A percentile compares a stretch with the other conserved stretches of the same genome.
phyloP scores from a whole-genome alignment of 495 filamentous ascomycete species.

The Stereocaulon alpinum region DNA sequence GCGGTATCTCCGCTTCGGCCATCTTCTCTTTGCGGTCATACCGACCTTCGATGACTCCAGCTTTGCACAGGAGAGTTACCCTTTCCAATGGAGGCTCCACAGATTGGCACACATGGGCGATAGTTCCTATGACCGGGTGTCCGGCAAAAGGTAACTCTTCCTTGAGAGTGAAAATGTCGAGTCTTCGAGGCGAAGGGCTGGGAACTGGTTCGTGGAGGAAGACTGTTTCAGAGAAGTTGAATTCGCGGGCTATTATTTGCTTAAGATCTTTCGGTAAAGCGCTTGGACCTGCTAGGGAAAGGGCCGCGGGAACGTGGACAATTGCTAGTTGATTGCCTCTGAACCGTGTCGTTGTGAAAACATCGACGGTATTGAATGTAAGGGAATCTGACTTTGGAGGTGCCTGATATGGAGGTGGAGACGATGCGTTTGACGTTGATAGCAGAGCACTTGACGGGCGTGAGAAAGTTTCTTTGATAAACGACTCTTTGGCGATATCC shows the following conservation, averaged over 20 bases:
- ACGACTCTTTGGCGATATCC: not conserved
- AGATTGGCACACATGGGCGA: slow-evolving; percentile 37
- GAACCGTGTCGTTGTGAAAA: slow-evolving; percentile 50
- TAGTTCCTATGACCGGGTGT: slow-evolving; percentile 58
- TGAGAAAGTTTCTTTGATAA: not conserved
- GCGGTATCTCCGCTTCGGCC: slow-evolving; percentile 47
- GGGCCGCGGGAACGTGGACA: slow-evolving; percentile 37
- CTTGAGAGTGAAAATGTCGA: slow-evolving; percentile 55
- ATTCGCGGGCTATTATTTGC: slow-evolving; percentile 60
- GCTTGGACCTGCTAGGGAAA: slow-evolving; percentile 10
- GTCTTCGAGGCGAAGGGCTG: slow-evolving; percentile 10
- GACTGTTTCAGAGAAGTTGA: slow-evolving; percentile 78
- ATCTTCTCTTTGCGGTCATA: slow-evolving; percentile 27
- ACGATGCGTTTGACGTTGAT: not conserved
- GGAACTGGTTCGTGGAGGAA: slow-evolving; percentile 49
- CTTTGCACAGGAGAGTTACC: slow-evolving; percentile 42
- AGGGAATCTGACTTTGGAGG: slow-evolving; percentile 2
- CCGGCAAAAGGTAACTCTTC: slow-evolving; percentile 60
- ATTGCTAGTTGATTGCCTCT: slow-evolving; percentile 61
- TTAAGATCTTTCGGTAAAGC: slow-evolving; percentile 43
- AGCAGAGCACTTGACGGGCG: not conserved
- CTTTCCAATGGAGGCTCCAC: slow-evolving; percentile 20
- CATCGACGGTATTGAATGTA: slow-evolving; percentile 45
- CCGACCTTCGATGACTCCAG: slow-evolving; percentile 42
- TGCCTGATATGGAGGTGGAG: not conserved